Base-by-base conservation (phyloP, 164 flowering plant genomes). In the Stephania yunnanensis region DNA sequence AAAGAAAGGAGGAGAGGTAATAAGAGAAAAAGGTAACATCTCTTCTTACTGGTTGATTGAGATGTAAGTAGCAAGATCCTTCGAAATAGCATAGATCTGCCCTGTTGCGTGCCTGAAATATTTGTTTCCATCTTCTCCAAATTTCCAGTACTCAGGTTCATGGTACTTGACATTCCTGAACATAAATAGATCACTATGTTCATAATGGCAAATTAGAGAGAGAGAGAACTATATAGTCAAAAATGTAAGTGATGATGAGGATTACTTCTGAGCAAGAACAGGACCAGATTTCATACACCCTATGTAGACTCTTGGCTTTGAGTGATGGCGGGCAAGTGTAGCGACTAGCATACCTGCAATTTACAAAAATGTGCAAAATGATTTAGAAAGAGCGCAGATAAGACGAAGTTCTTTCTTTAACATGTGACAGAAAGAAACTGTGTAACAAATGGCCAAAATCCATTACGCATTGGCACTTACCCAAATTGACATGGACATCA, bases 201-300 rank as follows among this genome's bases (percentile, higher is more conserved):
- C 61, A 68, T 15, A 29, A 68, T 50, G 72, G 19, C 6, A 70
- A 76, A 46, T 65, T 29, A 20, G 68, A 45, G 25, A 25, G 25
- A 25, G 25, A 25, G 22, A 68, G 72, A 30, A 74, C 53, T 17
- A 52, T 45, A 58, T 17, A 52, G 44, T 66, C 64, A 45, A 76
- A 50, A 55, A 65, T 22, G 64, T 42, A 76, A 80, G 75, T 46
- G 58, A 65, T 45, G 8, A 68, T n/a, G 50, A 78, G 73, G 46
- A 22, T 83, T 94, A 92, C 98, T 88, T 92, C 74, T 85, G 89
- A 50, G 93, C 53, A 77, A 94, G 93, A 81, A 94, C 97, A 46
- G 97, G 98, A 77, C 97, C 98, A 80, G 97, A 94, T 81, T 94
- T 94, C 98, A 94, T 94, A 78, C 98, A 92, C 29, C 97, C 98